phyloP scores from a whole-genome alignment of 2,329 filamentous ascomycete species.

The Sphaerostilbella broomeana region DNA sequence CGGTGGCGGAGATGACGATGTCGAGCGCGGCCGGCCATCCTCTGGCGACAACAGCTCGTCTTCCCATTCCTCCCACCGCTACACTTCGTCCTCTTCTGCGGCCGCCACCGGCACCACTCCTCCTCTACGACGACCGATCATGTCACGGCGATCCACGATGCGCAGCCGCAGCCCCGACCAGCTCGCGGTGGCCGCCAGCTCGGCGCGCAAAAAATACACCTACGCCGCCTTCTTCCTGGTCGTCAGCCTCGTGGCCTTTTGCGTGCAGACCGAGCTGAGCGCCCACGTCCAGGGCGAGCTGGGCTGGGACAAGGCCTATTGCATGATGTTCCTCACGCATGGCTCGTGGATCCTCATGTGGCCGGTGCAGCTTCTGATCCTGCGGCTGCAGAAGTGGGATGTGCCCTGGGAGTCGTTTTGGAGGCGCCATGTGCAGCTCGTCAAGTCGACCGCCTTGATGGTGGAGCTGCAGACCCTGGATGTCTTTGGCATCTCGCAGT shows the following conservation, averaged over 20 bases:
- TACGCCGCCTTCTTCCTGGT: conserved; percentile 79
- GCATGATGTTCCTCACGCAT: conserved; percentile 97
- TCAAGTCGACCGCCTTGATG: conserved; percentile 64
- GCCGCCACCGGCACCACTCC: conserved; percentile 14
- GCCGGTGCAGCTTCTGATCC: conserved; percentile 73
- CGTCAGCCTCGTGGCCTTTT: conserved; percentile 79
- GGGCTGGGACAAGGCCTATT: conserved; percentile 97
- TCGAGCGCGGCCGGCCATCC: conserved; percentile 8
- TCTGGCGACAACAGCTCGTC: conserved; percentile 5
- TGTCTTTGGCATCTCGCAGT: conserved; percentile 40
- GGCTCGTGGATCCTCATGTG: conserved; percentile 88
- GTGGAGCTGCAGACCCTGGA: conserved; percentile 73
- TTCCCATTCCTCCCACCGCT: conserved; percentile 20
- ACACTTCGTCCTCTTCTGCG: conserved; percentile 11
- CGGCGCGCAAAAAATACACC: conserved; percentile 73
- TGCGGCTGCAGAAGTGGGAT: conserved; percentile 72
- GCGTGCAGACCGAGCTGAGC: conserved; percentile 90
- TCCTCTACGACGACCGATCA: conserved; percentile 19
- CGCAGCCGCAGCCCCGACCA: conserved; percentile 75
- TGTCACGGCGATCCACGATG: conserved; percentile 55
- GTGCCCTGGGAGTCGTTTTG: conserved; percentile 81
- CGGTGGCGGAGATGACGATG: conserved; percentile 20
- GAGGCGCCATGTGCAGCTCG: conserved; percentile 51
- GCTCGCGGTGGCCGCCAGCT: conserved; percentile 34
- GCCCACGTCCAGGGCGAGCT: conserved; percentile 90